These are phyloP conservation scores for Thelephora terrestris DNA, from an alignment of 1,284 basidiomycete genomes.

Conservation along the genomic window DNA sequence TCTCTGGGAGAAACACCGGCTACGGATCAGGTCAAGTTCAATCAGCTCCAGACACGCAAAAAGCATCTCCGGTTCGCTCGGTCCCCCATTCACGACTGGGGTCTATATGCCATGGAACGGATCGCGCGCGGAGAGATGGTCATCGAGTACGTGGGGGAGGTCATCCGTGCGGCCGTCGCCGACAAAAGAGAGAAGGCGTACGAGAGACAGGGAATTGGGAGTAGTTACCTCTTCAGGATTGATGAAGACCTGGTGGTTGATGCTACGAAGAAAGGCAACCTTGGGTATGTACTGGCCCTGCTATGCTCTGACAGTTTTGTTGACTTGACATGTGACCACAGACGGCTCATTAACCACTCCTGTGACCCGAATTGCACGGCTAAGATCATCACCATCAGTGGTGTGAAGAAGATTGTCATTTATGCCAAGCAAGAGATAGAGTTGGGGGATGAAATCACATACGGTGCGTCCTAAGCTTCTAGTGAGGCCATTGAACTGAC, in stretches of 20 bases:
- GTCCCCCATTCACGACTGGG: conserved; percentile 98
- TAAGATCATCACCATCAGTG: conserved; percentile 97
- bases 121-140: conserved; percentile 97
- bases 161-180: conserved; percentile 91
- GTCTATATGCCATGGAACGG: conserved; percentile 90
- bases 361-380: conserved; percentile 97
- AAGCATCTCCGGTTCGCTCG: conserved; percentile 95
- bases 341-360: conserved; percentile 92
- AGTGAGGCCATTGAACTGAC: background rate
- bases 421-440: conserved; percentile 94
- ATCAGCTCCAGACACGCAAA: conserved; percentile 95
- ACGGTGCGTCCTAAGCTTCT: conserved; percentile 44
- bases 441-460: conserved; percentile 91
- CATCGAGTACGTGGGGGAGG: conserved; percentile 98
- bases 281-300: conserved; percentile 56
- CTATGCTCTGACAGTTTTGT: conserved; percentile 10
- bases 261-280: conserved; percentile 97
- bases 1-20: conserved; percentile 65
- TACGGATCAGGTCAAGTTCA: conserved; percentile 85
- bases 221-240: conserved; percentile 89
- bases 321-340: conserved; percentile 22
- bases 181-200: conserved; percentile 97
- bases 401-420: conserved; percentile 98
- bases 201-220: conserved; percentile 91
- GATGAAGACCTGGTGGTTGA: conserved; percentile 93